Base-by-base conservation (phyloP, 345 rosid genomes). In the Mercurialis annua region DNA sequence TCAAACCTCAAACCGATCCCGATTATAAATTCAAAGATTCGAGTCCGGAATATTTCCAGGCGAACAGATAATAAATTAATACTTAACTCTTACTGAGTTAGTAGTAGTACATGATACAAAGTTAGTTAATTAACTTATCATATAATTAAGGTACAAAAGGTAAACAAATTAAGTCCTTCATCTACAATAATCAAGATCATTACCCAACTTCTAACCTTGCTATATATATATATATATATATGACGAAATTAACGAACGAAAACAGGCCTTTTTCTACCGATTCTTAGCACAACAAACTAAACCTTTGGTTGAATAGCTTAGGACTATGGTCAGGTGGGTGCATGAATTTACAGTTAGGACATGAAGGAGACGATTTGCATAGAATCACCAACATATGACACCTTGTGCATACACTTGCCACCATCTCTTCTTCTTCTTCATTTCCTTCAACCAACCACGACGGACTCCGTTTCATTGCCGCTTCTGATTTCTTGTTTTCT, bases 331-430 rank as follows among this genome's bases (percentile, higher is more conserved):
- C 84, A 9, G 73, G 80, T 51, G 92, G 85, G 79, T 92, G 94
- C 83, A 90, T 71, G 84, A 90, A 92, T 71, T 92, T 92, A 90
- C 98, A 92, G 75, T 86, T 92, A 29, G 98, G 98, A 68, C 98
- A 92, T 1, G 85, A 75, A 34, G 89, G 98, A 50, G 88, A 80
- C 31, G 94, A 81, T 75, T 80, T 81, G 80, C 81, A 84, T 1
- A 92, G 75, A 90, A 92, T 90, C 71, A 92, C 96, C 76, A 92
- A 59, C 96, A 92, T 84, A 75, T 92, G 92, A 46, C 98, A 90
- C 71, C 74, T 74, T 69, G 71, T 78, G 73, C 98, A 92, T 31
- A 86, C 96, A 9, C 79, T 86, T 12, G 98, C 87, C 30, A 90
- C 81, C 98, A 90, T 87, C 71, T 87, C 90, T 72, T 72, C 56